phyloP scores from a whole-genome alignment of 2,329 filamentous ascomycete species.

The Penicillium sp. region DNA sequence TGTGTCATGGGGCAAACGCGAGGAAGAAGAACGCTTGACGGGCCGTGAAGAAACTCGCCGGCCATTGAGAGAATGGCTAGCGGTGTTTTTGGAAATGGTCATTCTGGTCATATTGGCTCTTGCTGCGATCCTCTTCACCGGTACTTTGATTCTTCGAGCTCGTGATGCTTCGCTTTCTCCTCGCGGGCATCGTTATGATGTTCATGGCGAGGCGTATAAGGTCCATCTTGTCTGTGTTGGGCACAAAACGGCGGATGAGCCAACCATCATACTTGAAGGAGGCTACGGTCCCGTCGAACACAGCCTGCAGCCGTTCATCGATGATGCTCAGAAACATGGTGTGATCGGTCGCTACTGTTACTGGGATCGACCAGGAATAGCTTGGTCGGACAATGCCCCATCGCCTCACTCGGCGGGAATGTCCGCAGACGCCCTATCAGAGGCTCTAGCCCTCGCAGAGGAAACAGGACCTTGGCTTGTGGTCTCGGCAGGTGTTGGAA shows the following conservation, averaged over 20 bases:
- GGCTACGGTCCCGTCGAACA: conserved; percentile 74
- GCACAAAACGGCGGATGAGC: conserved; percentile 55
- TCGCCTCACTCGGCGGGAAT: conserved; percentile 91
- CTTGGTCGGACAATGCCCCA: conserved; percentile 84
- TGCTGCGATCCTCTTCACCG: conserved; percentile 68
- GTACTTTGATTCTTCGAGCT: conserved; percentile 70
- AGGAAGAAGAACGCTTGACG: conserved; percentile 88
- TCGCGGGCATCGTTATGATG: conserved; percentile 69
- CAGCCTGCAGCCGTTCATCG: conserved; percentile 72
- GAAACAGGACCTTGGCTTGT: conserved; percentile 87
- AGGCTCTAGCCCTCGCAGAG: conserved; percentile 71
- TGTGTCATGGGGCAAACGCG: conserved; percentile 84
- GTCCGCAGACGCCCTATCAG: conserved; percentile 80
- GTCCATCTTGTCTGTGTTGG: conserved; percentile 82
- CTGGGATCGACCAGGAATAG: conserved; percentile 85
- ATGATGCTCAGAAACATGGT: conserved; percentile 68
- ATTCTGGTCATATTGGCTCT: conserved; percentile 63
- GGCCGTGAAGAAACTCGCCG: conserved; percentile 81
- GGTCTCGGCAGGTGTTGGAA: conserved; percentile 78
- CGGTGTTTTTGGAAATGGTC: conserved; percentile 68
- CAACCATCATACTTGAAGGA: conserved; percentile 80
- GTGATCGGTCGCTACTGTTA: conserved; percentile 89
- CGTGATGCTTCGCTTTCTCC: conserved; percentile 68
- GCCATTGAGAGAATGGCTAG: conserved; percentile 75
- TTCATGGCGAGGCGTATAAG: conserved; percentile 77